These are phyloP conservation scores for Pseudocercospora fuligena DNA, from an alignment of 2,329 filamentous ascomycete species.

Conservation along the genomic window DNA sequence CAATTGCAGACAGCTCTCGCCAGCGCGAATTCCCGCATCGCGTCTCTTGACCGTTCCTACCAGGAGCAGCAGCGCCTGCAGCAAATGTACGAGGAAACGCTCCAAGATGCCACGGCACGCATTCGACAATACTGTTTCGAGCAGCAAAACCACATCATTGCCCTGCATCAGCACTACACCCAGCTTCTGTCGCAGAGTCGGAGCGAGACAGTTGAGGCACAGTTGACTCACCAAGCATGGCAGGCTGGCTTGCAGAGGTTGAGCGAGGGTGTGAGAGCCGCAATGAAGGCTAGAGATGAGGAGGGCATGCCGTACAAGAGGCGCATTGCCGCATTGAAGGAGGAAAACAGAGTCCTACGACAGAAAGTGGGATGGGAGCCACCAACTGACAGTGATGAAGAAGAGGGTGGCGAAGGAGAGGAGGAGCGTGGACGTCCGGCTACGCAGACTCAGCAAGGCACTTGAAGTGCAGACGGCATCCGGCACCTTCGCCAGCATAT, in stretches of 20 bases:
- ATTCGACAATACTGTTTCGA: constrained; percentile 44
- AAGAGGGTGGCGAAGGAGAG: constrained; percentile 43
- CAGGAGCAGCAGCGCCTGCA: constrained; percentile 36
- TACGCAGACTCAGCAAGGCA: constrained; percentile 5
- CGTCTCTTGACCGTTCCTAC: constrained; percentile 35
- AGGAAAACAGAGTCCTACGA: constrained; percentile 55
- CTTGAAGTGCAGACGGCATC: neutral
- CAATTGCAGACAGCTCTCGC: constrained; percentile 37
- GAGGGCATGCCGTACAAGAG: constrained; percentile 43
- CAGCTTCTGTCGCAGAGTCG: constrained; percentile 50
- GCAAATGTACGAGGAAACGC: constrained; percentile 48
- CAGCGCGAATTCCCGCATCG: constrained; percentile 34
- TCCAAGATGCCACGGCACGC: constrained; percentile 38
- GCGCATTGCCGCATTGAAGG: constrained; percentile 49
- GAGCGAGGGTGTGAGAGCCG: constrained; percentile 48
- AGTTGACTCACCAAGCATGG: constrained; percentile 56
- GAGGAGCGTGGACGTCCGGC: constrained; percentile 13
- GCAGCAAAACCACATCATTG: constrained; percentile 49
- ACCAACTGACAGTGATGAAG: constrained; percentile 43
- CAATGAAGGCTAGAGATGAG: constrained; percentile 47
- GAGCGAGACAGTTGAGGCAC: constrained; percentile 50
- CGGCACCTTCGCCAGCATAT: neutral
- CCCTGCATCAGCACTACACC: constrained; percentile 56
- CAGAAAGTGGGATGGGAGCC: constrained; percentile 53
- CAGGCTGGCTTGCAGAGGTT: constrained; percentile 52